phyloP scores from a whole-genome alignment of 2,329 filamentous ascomycete species.

The Penicillium sp. region DNA sequence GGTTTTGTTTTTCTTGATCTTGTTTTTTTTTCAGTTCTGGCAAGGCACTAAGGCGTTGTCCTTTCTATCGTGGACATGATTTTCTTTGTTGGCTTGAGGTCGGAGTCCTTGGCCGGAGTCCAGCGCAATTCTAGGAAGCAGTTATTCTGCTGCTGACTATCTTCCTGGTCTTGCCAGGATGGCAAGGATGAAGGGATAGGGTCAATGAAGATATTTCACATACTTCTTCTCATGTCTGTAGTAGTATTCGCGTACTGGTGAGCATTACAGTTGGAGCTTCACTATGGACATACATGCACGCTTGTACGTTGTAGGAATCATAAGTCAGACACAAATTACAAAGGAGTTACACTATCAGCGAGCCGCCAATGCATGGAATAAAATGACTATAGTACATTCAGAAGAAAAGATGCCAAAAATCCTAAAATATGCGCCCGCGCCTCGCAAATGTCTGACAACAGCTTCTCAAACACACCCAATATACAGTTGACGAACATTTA shows the following conservation, averaged over 20 bases:
- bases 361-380: constrained; percentile 23
- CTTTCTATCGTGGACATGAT: neutral
- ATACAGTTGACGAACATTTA: constrained; percentile 15
- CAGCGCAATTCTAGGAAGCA: neutral
- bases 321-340: neutral
- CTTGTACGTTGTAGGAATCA: neutral
- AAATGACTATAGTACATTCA: constrained; percentile 30
- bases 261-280: neutral
- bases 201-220: neutral
- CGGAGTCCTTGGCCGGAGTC: neutral
- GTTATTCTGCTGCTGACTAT: neutral
- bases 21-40: neutral
- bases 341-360: constrained; percentile 9
- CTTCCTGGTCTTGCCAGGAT: neutral
- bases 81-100: neutral
- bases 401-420: constrained; percentile 27
- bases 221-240: neutral
- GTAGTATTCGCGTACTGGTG: neutral
- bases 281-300: neutral
- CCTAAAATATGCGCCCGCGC: constrained; percentile 36
- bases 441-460: constrained; percentile 33
- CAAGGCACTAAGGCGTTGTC: neutral
- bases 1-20: too few species aligned
- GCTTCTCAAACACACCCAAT: constrained; percentile 26
- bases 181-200: neutral